Evolutionary conservation across 2,329 filamentous ascomycete genomes (phyloP), one percentile per base, ranked within the genome.

Genomic region (Colletotrichum endophyticum): DNA sequence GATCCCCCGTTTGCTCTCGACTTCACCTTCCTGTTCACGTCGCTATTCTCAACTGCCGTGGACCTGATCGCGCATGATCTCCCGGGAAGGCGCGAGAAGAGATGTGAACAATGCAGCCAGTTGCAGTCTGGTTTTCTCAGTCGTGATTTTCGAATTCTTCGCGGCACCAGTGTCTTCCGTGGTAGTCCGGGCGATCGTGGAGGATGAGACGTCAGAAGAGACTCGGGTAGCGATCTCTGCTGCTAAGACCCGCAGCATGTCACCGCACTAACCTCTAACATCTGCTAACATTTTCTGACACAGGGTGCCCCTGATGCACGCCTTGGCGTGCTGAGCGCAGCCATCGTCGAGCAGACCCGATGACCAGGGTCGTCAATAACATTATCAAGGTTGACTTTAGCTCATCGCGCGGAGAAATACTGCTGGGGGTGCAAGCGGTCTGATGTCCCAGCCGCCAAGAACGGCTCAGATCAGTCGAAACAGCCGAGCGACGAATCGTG

Each of bases 391-490:
- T 64, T 68, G 15, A 30, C 28, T 32, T 61, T 67, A 56, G 12
- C 49, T 39, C 22, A 39, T 64, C 15, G 30, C 44, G 59, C 44
- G 49, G 59, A 69, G 61, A 61, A 32, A 53, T 53, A 32, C 25
- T 49, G 32, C 39, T 25, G 27, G 62, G 53, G 19, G 56, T 22
- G 70, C 64, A 39, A 74, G 59, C 70, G 44, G 66, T 76, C 74
- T 70, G 71, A 74, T 74, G 70, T 66, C 8, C 27, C 34, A 66
- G 44, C 12, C 25, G 74, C 74, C 74, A 76, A 76, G 70, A 53
- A 74, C 74, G 74, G 74, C 71, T 66, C 66, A 74, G 64, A 73
- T 76, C 71, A 74, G 74, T 70, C 71, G 74, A 76, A 74, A 73
- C 70, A 70, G 63, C 74, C 74, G 70, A 61, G 25, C 25, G 25